These are phyloP conservation scores for Phytophthora citrophthora DNA, from an alignment of 352 stramenopile species.

Conservation along the genomic window DNA sequence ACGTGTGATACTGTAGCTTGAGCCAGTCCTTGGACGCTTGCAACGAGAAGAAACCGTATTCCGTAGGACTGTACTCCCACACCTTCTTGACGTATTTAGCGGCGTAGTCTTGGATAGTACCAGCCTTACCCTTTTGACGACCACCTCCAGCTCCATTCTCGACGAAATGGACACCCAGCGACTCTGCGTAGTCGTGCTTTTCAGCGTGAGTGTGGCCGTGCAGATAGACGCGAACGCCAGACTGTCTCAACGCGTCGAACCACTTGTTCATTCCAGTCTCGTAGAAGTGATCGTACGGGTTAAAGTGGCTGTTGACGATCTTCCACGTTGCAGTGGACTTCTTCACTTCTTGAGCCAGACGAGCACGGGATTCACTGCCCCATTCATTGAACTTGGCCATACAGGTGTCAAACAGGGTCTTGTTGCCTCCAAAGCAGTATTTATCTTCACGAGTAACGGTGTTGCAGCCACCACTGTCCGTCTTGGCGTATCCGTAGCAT, in stretches of 20 bases:
- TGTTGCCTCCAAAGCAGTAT: conserved; percentile 16
- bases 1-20: conserved; percentile 31
- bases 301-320: conserved; percentile 24
- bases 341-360: conserved; percentile 5
- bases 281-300: conserved; percentile 14
- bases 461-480: conserved; percentile 7
- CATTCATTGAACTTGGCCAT: conserved; percentile 8
- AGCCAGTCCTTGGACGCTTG: conserved; percentile 51
- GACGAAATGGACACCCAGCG: conserved; percentile 58
- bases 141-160: conserved; percentile 66
- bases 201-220: conserved; percentile 26
- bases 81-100: conserved; percentile 46
- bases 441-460: conserved; percentile 8
- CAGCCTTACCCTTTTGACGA: conserved; percentile 57
- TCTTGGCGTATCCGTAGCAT: conserved; percentile 21
- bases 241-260: conserved; percentile 11
- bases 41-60: conserved; percentile 41
- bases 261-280: conserved; percentile 13
- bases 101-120: conserved; percentile 50
- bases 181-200: conserved; percentile 51
- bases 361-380: conserved; percentile 9
- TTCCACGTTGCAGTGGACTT: conserved; percentile 26
- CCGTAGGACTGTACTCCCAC: conserved; percentile 38
- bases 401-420: conserved; percentile 12
- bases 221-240: conserved; percentile 49